Percentiles rank a stretch among this genome's conserved stretches.
Evolutionary conservation across 1,284 basidiomycete species (phyloP).

Genomic region (Papiliotrema nemorosa): DNA sequence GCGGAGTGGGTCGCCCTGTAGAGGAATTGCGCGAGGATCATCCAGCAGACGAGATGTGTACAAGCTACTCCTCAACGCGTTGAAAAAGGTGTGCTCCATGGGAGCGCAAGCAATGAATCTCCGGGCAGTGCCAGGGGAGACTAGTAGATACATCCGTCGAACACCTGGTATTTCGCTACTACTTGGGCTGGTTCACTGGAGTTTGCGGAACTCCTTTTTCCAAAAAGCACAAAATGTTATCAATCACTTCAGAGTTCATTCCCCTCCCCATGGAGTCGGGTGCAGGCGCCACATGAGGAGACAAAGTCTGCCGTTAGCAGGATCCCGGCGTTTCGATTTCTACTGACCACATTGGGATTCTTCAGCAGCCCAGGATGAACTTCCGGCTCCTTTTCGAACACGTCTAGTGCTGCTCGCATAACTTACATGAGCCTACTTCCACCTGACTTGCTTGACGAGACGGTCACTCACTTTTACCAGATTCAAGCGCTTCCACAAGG

Average conservation of each 20-base stretch:
- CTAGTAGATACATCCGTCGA: too few relatives aligned
- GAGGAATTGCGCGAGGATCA: too few relatives aligned
- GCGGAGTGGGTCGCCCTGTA: too few relatives aligned
- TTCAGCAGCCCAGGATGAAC: slow-evolving; percentile 8
- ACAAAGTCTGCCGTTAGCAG: slow-evolving; percentile 3
- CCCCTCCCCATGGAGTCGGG: slow-evolving; percentile 8
- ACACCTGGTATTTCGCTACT: too few relatives aligned
- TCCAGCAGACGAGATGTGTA: too few relatives aligned
- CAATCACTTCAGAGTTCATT: slow-evolving; percentile 16
- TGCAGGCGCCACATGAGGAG: slow-evolving; percentile 5
- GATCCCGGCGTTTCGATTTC: too few relatives aligned
- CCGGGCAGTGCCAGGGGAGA: too few relatives aligned
- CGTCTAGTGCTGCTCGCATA: slow-evolving; percentile 9
- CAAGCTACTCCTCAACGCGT: too few relatives aligned
- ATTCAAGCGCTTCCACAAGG: slow-evolving; percentile 10
- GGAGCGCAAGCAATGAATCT: too few relatives aligned
- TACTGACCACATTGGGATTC: slow-evolving; percentile 12
- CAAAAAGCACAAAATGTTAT: slow-evolving; percentile 24
- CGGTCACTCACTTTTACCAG: slow-evolving; percentile 8
- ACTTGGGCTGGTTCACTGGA: slow-evolving; percentile 34
- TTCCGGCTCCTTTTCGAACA: slow-evolving; percentile 12
- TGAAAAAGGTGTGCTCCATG: too few relatives aligned
- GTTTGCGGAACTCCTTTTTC: slow-evolving; percentile 26
- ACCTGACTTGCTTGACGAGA: background rate
- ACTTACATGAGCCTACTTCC: slow-evolving; percentile 2